Base-by-base conservation (phyloP, 2,329 filamentous ascomycete genomes). In the Venturia oleaginea region DNA sequence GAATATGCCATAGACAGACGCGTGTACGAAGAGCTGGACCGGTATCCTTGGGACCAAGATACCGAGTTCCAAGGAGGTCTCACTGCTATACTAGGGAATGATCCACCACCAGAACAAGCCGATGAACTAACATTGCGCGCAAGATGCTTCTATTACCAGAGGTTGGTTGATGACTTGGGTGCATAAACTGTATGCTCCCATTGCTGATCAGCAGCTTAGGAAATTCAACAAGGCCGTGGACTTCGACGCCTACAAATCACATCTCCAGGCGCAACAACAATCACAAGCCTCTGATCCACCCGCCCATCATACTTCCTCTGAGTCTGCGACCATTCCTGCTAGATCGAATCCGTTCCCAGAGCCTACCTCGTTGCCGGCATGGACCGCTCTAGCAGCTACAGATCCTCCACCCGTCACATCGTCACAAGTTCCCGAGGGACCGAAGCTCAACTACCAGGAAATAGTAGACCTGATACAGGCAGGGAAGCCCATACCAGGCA, bases 401-500 rank as follows among this genome's bases (percentile, higher is more conserved):
- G 15, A 57, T 22, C 51, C 51, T 57, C 51, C 51, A 30, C 51
- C 51, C 13, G 59, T 62, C 40, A 54, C 38, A n/a, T 54, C 64
- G 38, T 43, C 63, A 40, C 27, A 63, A 34, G 64, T 34, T 19
- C 30, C 34, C 15, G 64, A 64, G 2, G 32, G 42, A 59, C 64
- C 64, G 22, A 57, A 38, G 38, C 30, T 65, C 22, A 27, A 27
- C 24, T 64, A 65, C 24, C 61, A 59, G 8, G 86, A 93, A 68
- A 91, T 97, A 67, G 87, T 96, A 64, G 88, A 91, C 70, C 83
- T 96, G 64, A 90, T 97, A 63, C 90, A 90, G 30, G 87, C 86
- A 34, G 91, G 91, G 63, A 86, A 91, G 69, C 87, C 90, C 0
- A 88, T 97, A 54, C 91, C 92, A 1, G 92, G 92, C 0, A 95